Base-by-base conservation (phyloP, 2,329 filamentous ascomycete species). In the Epichloe sibirici region DNA sequence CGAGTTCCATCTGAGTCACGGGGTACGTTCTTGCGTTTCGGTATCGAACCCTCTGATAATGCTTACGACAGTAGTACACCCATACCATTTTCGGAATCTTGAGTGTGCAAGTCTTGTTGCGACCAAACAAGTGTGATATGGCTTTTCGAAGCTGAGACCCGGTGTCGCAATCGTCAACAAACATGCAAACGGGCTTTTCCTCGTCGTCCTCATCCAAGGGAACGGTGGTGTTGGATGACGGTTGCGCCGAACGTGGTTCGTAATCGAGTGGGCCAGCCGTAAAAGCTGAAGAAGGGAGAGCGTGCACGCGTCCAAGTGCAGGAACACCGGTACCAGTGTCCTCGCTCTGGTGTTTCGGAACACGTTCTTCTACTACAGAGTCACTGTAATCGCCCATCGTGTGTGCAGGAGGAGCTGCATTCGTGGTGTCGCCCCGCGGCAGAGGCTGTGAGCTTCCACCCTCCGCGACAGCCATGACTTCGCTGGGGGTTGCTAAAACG, bases 41-140 rank as follows among this genome's bases (percentile, higher is more conserved):
- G 62, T 90, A 90, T 0, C 84, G 75, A 44, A 76, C 77, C 6
- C 87, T 80, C 67, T 93, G 88, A 64, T 93, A 93, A 62, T 90
- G 85, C 63, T 90, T 90, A 38, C 88, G 80, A 65, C 88, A 93
- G 63, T 81, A 85, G 61, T 85, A 80, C 0, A 88, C 80, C 86
- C 86, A 91, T 2, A 88, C 77, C 23, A 78, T 68, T 5, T 77
- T 69, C 0, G 85, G 85, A 48, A 93, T 87, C 45, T 75, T 73
- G 37, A 83, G 77, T 0, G 88, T 93, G 61, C 82, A 85, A 7
- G 78, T 74, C 68, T 93, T 93, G 73, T 93, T 93, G 39, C 88
- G 80, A 23, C 88, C 88, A 59, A 91, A 91, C 52, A 90, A 78
- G 62, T 93, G 86, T 0, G 85, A 89, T 54, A 91, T 85, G 5